Evolutionary conservation across 2,329 filamentous ascomycete species (phyloP).

Genomic region (Sarocladium kiliense): DNA sequence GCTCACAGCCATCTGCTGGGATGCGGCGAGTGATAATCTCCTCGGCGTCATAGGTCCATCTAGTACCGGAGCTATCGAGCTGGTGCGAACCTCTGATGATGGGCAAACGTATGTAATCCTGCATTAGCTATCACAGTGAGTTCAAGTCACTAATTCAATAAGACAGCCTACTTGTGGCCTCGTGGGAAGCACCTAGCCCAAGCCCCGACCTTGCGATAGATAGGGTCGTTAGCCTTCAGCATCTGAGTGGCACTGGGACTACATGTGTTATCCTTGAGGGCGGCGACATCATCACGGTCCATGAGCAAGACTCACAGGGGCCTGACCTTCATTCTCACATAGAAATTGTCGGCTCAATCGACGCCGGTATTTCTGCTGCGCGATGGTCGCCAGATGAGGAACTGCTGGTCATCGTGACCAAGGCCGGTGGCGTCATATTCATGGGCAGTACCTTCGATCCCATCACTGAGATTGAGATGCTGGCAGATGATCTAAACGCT

Average conservation of each 20-base stretch:
- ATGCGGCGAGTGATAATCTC: constrained; percentile 69
- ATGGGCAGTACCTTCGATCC: constrained; percentile 92
- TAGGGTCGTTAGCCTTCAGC: constrained; percentile 71
- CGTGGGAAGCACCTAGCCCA: constrained; percentile 84
- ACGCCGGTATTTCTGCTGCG: constrained; percentile 84
- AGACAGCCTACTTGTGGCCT: constrained; percentile 52
- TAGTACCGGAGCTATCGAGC: constrained; percentile 65
- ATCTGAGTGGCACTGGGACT: constrained; percentile 74
- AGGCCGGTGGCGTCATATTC: constrained; percentile 72
- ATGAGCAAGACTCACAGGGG: constrained; percentile 47
- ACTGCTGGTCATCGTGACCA: constrained; percentile 76
- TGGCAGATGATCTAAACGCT: constrained; percentile 71
- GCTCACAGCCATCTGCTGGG: constrained; percentile 80
- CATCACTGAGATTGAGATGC: constrained; percentile 69
- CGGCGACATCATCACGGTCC: constrained; percentile 85
- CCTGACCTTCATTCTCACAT: constrained; percentile 55
- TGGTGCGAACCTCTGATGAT: constrained; percentile 50
- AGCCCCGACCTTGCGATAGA: constrained; percentile 72
- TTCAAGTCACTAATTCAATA: constrained; percentile 18
- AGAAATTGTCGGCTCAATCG: constrained; percentile 92
- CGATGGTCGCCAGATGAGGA: constrained; percentile 96
- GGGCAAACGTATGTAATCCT: constrained; percentile 36
- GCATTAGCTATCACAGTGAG: too few species aligned
- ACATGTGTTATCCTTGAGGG: constrained; percentile 81
- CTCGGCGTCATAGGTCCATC: constrained; percentile 83